Evolutionary conservation across 495 filamentous ascomycete genomes (phyloP), one percentile per base, ranked within the genome.

Genomic region (Lasiosphaeria hispida): DNA sequence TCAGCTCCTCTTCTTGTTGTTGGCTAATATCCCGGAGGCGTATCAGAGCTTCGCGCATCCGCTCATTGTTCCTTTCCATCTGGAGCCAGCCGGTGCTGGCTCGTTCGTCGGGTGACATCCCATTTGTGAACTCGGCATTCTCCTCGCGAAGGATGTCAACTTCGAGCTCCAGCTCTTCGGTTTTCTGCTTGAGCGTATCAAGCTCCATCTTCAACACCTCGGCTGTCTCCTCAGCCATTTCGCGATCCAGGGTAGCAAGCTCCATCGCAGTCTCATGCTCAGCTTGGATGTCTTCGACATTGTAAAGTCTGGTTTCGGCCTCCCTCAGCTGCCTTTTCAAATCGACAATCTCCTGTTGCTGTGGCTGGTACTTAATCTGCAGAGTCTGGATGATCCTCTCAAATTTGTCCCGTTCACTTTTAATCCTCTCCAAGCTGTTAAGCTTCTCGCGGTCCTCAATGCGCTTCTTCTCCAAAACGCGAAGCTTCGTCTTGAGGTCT

Each of bases 211-310:
- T 92, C 35, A 87, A 77, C 14, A 83, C 81, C 60, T 97, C 94
- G 6, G 89, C 87, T 37, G 84, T 89, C 67, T 97, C 93, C 70
- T 97, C 93, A 2, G 94, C 95, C 91, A 97, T 96, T 71, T 97
- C 93, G 13, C 91, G 81, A 66, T 98, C 94, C 15, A 98, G 75
- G 0, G 87, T 86, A 14, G 90, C 90, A 75, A 96, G 87, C 75
- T 98, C 95, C 72, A 96, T 74, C 13, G 87, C 77, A 6, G 85
- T 81, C 14, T 97, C 94, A 71, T 94, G 84, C 51, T 96, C 91
- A 0, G 86, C 87, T 65, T 92, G 87, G 17, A 87, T 75, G 11
- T 79, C 74, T 59, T 93, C 90, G 9, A 94, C 69, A 48, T 86
- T 77, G 55, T 88, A 86, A 9, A 89, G 71, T 48, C 79, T 81